These are phyloP conservation scores for Inga oerstediana DNA, from an alignment of 306 rosid genomes.

Conservation along the genomic window DNA sequence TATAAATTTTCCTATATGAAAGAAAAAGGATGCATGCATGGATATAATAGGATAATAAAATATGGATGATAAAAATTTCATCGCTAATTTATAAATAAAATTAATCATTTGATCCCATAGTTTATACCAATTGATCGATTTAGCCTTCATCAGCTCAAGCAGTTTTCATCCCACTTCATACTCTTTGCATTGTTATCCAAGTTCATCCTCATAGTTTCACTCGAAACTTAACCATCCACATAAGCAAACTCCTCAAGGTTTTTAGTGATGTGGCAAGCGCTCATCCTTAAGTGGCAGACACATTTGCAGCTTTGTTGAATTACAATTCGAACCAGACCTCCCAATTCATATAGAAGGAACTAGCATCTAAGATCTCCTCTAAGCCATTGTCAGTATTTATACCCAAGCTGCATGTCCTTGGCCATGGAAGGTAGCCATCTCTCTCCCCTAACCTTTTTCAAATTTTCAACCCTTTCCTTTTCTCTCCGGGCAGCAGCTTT, in stretches of 20 bases:
- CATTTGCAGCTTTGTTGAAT: not conserved
- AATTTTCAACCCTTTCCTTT: conserved; percentile 70
- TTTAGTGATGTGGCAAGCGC: not conserved
- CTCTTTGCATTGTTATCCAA: not conserved
- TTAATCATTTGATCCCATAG: not conserved
- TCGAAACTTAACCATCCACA: not conserved
- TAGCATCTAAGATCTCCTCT: conserved; percentile 3
- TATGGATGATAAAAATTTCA: too few species aligned
- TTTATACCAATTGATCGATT: not conserved
- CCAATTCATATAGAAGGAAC: not conserved
- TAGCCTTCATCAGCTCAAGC: not conserved
- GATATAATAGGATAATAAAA: too few species aligned
- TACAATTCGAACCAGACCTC: not conserved
- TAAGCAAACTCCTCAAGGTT: not conserved
- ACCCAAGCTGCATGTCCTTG: conserved; percentile 52
- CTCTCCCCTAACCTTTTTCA: conserved; percentile 89
- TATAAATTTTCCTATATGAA: too few species aligned
- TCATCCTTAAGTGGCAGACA: not conserved
- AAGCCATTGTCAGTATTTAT: conserved; percentile 18
- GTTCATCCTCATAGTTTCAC: not conserved
- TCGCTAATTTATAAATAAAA: too few species aligned
- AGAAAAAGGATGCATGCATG: too few species aligned
- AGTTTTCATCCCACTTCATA: not conserved
- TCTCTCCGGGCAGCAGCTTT: conserved; percentile 75
- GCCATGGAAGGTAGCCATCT: conserved; percentile 91